Evolutionary conservation across 1,284 basidiomycete genomes (phyloP).

Genomic region (Cystobasidiaceae sp.): DNA sequence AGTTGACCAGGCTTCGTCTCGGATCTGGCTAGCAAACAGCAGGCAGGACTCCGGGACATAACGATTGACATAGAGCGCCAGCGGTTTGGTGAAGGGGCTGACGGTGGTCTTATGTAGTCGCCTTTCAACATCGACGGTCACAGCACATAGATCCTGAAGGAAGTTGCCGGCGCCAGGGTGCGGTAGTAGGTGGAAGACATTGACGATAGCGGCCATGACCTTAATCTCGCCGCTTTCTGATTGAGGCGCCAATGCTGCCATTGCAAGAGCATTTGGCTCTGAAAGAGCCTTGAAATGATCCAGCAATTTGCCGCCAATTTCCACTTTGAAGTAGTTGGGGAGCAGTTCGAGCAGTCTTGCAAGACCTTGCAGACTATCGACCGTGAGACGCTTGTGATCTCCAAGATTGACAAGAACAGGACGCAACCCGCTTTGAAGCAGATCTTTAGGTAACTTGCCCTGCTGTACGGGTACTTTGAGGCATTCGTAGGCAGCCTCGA

Average conservation of each 20-base stretch:
- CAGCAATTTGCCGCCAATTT: conserved; percentile 94
- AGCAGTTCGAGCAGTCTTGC: conserved; percentile 91
- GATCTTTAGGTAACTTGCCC: conserved; percentile 87
- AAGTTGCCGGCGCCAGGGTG: conserved; percentile 82
- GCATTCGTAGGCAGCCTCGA: conserved; percentile 91
- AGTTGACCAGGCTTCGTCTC: conserved; percentile 35
- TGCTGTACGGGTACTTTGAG: conserved; percentile 85
- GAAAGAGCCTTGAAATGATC: conserved; percentile 92
- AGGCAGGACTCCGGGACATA: conserved; percentile 82
- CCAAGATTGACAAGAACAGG: conserved; percentile 98
- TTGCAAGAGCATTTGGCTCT: conserved; percentile 70
- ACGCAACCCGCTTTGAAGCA: conserved; percentile 87
- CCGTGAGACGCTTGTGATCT: conserved; percentile 88
- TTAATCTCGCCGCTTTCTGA: conserved; percentile 86
- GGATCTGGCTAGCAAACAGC: conserved; percentile 68
- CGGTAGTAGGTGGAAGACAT: conserved; percentile 93
- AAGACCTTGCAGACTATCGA: conserved; percentile 90
- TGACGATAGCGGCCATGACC: conserved; percentile 87
- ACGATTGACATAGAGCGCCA: conserved; percentile 84
- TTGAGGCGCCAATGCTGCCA: conserved; percentile 69
- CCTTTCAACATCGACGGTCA: conserved; percentile 89
- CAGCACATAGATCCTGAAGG: conserved; percentile 75
- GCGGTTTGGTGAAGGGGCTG: conserved; percentile 89
- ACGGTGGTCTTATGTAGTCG: conserved; percentile 81
- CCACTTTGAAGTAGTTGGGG: conserved; percentile 99